phyloP scores from a whole-genome alignment of 2,329 filamentous ascomycete genomes.

The Ilyonectria sp. region DNA sequence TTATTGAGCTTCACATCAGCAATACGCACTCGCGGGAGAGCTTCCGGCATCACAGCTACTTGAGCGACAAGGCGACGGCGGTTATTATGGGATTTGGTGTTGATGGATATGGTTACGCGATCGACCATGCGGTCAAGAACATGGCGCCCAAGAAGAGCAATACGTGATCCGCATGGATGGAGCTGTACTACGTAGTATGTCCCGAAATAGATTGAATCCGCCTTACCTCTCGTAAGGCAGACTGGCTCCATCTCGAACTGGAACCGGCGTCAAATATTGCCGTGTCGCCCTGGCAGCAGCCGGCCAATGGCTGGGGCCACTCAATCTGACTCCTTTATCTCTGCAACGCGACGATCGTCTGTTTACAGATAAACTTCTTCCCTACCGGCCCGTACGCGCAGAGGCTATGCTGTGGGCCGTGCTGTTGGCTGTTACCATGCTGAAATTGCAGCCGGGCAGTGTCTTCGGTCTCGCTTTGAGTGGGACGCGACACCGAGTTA shows the following conservation, averaged over 20 bases:
- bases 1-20: slow-evolving; percentile 83
- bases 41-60: slow-evolving; percentile 77
- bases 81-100: slow-evolving; percentile 63
- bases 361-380: background rate
- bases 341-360: background rate
- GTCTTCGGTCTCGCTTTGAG: slow-evolving; percentile 24
- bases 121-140: slow-evolving; percentile 25
- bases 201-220: background rate
- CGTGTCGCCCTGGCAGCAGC: background rate
- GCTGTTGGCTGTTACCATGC: background rate
- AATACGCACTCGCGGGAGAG: slow-evolving; percentile 82
- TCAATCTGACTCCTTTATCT: background rate
- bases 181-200: background rate
- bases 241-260: background rate
- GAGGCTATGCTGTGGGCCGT: background rate
- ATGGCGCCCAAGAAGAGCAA: slow-evolving; percentile 22
- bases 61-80: slow-evolving; percentile 80
- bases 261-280: background rate
- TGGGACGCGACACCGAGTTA: background rate
- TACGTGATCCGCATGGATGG: background rate
- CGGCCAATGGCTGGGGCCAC: background rate
- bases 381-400: background rate
- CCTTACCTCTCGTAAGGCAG: background rate
- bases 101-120: slow-evolving; percentile 23
- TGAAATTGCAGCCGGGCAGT: slow-evolving; percentile 16